Conservation (phyloP, 345 rosid species). For the Aquilaria malaccensis region DNA sequence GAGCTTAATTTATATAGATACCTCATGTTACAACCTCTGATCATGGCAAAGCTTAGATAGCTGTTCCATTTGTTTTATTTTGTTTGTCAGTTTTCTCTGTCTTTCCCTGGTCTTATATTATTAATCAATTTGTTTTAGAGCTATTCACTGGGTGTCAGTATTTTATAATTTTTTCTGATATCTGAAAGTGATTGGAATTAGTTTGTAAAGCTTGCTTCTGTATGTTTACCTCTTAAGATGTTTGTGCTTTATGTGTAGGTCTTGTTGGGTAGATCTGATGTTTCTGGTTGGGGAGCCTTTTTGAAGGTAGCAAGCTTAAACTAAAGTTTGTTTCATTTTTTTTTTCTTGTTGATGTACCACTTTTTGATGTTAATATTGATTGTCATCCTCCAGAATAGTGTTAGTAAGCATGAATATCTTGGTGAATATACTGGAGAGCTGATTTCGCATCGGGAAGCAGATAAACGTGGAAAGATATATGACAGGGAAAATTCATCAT, state of each 20-base stretch:
- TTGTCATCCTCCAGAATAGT: constrained; percentile 52
- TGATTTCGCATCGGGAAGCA: constrained; percentile 97
- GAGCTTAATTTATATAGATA: too few relatives aligned
- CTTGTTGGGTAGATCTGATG: constrained; percentile 94
- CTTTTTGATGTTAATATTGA: background rate
- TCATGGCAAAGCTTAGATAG: too few relatives aligned
- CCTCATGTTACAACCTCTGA: too few relatives aligned
- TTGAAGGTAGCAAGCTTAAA: constrained; percentile 58
- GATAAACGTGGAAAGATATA: constrained; percentile 98
- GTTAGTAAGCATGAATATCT: constrained; percentile 96
- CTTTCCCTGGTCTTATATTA: too few relatives aligned
- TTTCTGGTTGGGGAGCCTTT: constrained; percentile 99
- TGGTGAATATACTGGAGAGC: constrained; percentile 98
- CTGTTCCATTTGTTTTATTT: too few relatives aligned
- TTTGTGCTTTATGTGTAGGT: constrained; percentile 43
- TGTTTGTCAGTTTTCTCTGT: too few relatives aligned
- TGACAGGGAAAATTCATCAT: constrained; percentile 87
- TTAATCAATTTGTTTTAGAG: too few relatives aligned
- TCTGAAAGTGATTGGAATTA: background rate
- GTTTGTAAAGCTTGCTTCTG: background rate
- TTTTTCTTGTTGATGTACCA: background rate
- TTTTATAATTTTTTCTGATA: background rate
- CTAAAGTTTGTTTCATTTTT: background rate
- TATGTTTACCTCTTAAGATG: background rate
- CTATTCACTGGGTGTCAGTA: background rate